A percentile compares a stretch with the other conserved stretches of the same genome.
Conservation (phyloP, 2,329 filamentous ascomycete species). For the Claviceps lovelessii region DNA sequence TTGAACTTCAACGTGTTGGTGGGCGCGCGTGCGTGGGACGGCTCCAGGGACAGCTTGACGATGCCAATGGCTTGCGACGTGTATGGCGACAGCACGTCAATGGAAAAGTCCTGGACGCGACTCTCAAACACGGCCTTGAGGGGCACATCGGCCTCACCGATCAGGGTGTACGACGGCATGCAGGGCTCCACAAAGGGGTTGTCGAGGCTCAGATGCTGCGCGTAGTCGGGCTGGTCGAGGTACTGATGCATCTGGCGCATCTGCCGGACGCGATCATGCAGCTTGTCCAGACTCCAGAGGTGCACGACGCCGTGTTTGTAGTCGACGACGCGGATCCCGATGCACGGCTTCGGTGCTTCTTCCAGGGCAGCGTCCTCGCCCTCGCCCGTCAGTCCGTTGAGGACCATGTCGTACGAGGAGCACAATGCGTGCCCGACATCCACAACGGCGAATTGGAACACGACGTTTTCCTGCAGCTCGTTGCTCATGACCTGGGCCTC, state of each 20-base stretch:
- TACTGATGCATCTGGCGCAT: constrained; percentile 98
- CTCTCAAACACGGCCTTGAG: constrained; percentile 87
- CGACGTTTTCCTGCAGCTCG: constrained; percentile 79
- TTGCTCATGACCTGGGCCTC: constrained; percentile 98
- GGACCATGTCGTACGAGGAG: constrained; percentile 91
- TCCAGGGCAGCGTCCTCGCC: constrained; percentile 72
- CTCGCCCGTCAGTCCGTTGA: constrained; percentile 79
- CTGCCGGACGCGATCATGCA: constrained; percentile 69
- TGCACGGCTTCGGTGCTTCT: constrained; percentile 71
- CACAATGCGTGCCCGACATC: constrained; percentile 77
- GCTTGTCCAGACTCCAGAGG: constrained; percentile 87
- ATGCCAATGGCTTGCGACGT: constrained; percentile 85
- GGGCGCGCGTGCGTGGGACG: constrained; percentile 82
- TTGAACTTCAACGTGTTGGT: constrained; percentile 94
- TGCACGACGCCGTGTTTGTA: constrained; percentile 76
- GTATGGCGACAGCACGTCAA: constrained; percentile 85
- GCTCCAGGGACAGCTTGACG: constrained; percentile 78
- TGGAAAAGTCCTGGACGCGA: constrained; percentile 80
- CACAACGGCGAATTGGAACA: constrained; percentile 89
- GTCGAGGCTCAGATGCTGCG: constrained; percentile 80
- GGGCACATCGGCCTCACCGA: constrained; percentile 88
- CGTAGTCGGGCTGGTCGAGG: constrained; percentile 85
- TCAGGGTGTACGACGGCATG: constrained; percentile 80
- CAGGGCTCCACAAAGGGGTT: constrained; percentile 87
- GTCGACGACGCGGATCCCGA: constrained; percentile 80